Evolutionary conservation across 805 yeast genomes (phyloP), one percentile per base, ranked within the genome.

Genomic region (Teunomyces tritomae): DNA sequence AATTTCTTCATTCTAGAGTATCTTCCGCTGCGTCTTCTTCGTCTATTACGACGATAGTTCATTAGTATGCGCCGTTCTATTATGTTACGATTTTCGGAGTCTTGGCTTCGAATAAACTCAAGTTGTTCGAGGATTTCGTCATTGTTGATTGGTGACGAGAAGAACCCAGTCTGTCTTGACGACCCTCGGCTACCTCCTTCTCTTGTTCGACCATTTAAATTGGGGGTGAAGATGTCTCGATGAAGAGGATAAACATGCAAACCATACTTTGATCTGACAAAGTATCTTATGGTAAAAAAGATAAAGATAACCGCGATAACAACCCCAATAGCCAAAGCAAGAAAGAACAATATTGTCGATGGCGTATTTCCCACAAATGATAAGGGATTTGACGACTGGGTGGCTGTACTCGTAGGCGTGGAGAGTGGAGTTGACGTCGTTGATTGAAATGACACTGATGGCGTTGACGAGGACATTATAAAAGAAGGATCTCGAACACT

Each of bases 271-370:
- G 85, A 72, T 44, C 87, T 66, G 3, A 83, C 73, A 54, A 83
- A 77, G 60, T 84, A 83, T 43, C 87, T 65, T 45, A 79, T 57
- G 8, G 87, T 79, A 71, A 84, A 82, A 63, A 82, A 82, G 7
- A 82, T 53, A 55, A 84, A 81, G 26, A 81, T 59, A 0, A 71
- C 16, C 4, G 87, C 86, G 34, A 83, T 81, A 17, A 76, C 57
- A 9, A 82, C 76, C 3, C 87, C 88, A 10, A 82, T 79, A 0
- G 84, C 78, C 30, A 84, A 70, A 0, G 88, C 87, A 9, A 84
- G 64, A 62, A 82, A 81, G 63, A 84, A 84, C 28, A 84, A 65
- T 30, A 82, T 81, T 1, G 86, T 81, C 0, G 87, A 79, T 1
- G 87, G 87, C 30, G 78, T 71, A 54, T 73, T 77, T 4, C 76